Evolutionary conservation across 768 basidiomycete species (phyloP).

Genomic region (Russula ochroleuca): DNA sequence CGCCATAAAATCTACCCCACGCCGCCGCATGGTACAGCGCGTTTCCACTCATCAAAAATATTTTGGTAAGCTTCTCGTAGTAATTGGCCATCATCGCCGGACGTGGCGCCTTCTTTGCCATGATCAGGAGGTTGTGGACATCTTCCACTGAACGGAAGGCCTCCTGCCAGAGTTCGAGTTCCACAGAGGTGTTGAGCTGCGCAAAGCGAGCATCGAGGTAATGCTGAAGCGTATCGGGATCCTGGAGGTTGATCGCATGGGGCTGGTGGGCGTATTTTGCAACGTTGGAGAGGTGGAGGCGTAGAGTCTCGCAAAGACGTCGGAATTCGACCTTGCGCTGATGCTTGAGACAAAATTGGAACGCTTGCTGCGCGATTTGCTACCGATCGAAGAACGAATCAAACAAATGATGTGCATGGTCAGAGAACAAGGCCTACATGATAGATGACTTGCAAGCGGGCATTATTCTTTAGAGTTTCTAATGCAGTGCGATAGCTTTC

Average conservation of each 20-base stretch:
- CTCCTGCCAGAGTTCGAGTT: constrained; percentile 98
- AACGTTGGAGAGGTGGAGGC: constrained; percentile 90
- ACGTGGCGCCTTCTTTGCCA: constrained; percentile 89
- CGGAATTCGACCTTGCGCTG: constrained; percentile 96
- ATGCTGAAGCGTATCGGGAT: constrained; percentile 90
- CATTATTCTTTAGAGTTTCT: constrained; percentile 95
- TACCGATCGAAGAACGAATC: constrained; percentile 33
- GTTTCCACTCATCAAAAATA: constrained; percentile 94
- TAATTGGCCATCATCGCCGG: constrained; percentile 98
- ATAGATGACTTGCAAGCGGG: constrained; percentile 87
- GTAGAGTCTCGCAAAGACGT: constrained; percentile 91
- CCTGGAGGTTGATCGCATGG: constrained; percentile 92
- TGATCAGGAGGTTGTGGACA: constrained; percentile 89
- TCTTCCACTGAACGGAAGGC: constrained; percentile 98
- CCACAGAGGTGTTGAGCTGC: constrained; percentile 93
- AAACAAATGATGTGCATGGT: background rate
- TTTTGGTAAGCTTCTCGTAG: constrained; percentile 95
- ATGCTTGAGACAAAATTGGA: constrained; percentile 93
- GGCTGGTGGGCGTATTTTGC: constrained; percentile 93
- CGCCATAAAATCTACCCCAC: constrained; percentile 80
- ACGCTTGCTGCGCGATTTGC: constrained; percentile 96
- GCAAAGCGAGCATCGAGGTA: constrained; percentile 97
- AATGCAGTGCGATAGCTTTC: constrained; percentile 95
- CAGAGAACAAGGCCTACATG: constrained; percentile 53
- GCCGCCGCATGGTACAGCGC: constrained; percentile 95